Conservation (phyloP, 345 rosid genomes). For the Xanthoceras sorbifolium region DNA sequence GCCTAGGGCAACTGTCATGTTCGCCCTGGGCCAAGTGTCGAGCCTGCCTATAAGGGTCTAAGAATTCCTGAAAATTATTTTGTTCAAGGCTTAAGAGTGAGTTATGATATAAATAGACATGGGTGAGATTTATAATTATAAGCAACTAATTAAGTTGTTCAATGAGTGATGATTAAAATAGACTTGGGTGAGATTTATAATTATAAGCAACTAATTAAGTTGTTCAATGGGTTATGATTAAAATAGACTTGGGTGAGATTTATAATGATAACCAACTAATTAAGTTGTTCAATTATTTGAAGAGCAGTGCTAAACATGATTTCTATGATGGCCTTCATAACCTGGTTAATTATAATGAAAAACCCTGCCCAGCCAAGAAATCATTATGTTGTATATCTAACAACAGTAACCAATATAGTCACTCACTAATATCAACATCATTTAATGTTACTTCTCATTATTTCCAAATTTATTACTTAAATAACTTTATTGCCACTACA, state of each 20-base stretch:
- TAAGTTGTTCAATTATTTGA: slow-evolving; percentile 1
- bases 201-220: too few relatives aligned
- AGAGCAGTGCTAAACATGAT: neutral
- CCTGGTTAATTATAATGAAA: slow-evolving; percentile 20
- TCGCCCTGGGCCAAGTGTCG: too few relatives aligned
- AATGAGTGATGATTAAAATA: neutral
- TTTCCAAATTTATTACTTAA: neutral
- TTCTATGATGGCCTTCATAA: slow-evolving; percentile 10
- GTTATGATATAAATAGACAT: neutral
- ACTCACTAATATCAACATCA: neutral
- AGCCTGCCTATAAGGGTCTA: neutral
- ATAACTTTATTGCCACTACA: neutral
- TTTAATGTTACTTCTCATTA: neutral
- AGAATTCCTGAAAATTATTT: neutral
- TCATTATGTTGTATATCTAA: neutral
- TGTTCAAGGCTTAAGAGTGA: neutral
- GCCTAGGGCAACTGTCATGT: too few relatives aligned
- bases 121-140: neutral
- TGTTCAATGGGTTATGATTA: neutral
- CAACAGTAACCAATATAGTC: neutral
- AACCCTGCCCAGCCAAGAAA: slow-evolving; percentile 7
- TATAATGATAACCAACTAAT: neutral
- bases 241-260: neutral
- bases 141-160: too few relatives aligned
- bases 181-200: neutral